Conservation (phyloP, 805 yeast genomes). For the Danielozyma ontarioensis region DNA sequence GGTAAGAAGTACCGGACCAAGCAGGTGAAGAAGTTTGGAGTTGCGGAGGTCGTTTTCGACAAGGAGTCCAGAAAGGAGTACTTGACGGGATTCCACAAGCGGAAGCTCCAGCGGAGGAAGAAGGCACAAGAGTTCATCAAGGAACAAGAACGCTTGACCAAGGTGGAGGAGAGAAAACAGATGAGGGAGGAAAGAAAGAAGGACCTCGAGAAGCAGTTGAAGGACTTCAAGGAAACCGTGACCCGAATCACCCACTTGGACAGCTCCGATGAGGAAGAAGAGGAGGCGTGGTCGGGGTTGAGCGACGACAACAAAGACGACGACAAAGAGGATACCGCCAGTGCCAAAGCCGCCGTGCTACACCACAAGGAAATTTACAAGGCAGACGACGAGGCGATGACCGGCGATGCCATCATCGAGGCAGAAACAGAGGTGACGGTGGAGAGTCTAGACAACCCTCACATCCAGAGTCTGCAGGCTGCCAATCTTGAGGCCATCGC, state of each 20-base stretch:
- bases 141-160: conserved; percentile 70
- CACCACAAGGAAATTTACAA: conserved; percentile 26
- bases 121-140: conserved; percentile 71
- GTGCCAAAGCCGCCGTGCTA: conserved; percentile 12
- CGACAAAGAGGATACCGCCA: background rate
- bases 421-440: conserved; percentile 49
- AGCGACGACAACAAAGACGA: background rate
- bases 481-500: conserved; percentile 42
- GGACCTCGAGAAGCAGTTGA: conserved; percentile 59
- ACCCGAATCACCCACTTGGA: conserved; percentile 18
- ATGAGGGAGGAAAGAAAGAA: conserved; percentile 66
- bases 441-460: conserved; percentile 51
- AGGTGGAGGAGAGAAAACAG: conserved; percentile 70
- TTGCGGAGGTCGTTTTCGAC: conserved; percentile 83
- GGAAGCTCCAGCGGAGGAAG: conserved; percentile 84
- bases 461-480: conserved; percentile 23
- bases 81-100: conserved; percentile 91
- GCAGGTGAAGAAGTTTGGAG: conserved; percentile 60
- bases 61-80: conserved; percentile 74
- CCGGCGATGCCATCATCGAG: conserved; percentile 35
- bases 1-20: conserved; percentile 76
- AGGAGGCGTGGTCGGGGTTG: conserved; percentile 3
- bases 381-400: conserved; percentile 17
- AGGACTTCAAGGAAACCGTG: conserved; percentile 47
- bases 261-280: conserved; percentile 9